phyloP scores from a whole-genome alignment of 1,284 basidiomycete genomes.

The Rhodofomes roseus region DNA sequence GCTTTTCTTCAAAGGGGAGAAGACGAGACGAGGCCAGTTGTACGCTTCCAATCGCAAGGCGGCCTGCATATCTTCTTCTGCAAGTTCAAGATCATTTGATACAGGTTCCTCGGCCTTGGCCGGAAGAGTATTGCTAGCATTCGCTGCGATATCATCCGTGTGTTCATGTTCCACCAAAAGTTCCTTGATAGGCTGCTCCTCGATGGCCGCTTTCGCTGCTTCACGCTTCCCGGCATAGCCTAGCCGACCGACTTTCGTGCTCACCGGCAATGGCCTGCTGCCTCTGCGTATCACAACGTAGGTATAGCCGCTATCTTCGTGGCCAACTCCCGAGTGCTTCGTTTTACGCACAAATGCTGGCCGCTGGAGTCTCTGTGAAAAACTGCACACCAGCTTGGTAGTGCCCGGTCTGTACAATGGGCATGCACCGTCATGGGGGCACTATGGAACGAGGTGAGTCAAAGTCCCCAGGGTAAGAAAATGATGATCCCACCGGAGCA shows the following conservation, averaged over 20 bases:
- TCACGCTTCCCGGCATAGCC: constrained; percentile 53
- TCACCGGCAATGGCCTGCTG: constrained; percentile 47
- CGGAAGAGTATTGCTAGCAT: neutral
- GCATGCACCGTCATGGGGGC: constrained; percentile 89
- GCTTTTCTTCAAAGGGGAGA: constrained; percentile 86
- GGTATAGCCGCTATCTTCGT: constrained; percentile 86
- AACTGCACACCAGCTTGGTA: constrained; percentile 68
- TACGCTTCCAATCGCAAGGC: constrained; percentile 66
- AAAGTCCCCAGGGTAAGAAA: too few species aligned
- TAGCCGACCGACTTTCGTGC: constrained; percentile 54
- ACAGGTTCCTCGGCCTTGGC: neutral
- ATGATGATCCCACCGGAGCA: constrained; percentile 67
- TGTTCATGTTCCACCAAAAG: constrained; percentile 41
- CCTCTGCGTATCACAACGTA: constrained; percentile 91
- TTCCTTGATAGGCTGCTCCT: constrained; percentile 35
- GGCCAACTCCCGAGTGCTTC: constrained; percentile 79
- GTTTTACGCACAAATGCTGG: constrained; percentile 84
- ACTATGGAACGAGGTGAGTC: constrained; percentile 43
- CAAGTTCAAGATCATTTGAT: neutral
- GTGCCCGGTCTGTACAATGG: constrained; percentile 62
- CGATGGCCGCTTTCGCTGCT: constrained; percentile 35
- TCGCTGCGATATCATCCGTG: neutral
- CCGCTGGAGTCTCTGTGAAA: constrained; percentile 83
- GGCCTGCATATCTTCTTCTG: constrained; percentile 38
- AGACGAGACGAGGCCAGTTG: constrained; percentile 88